A percentile compares a stretch with the other conserved stretches of the same genome.
Conservation (phyloP, 345 rosid species). For the Brassica rapa region DNA sequence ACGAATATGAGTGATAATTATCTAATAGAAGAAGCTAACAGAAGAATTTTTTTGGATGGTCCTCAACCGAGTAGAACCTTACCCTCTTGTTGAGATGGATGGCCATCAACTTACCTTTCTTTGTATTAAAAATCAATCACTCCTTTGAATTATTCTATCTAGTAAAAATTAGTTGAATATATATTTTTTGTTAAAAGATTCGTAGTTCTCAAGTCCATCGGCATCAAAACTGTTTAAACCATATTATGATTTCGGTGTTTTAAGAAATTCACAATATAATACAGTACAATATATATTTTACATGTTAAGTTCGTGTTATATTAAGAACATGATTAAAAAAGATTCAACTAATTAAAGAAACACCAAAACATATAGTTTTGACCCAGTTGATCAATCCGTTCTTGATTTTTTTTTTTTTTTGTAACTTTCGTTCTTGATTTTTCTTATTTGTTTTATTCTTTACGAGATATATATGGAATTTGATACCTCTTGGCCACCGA, state of each 20-base stretch:
- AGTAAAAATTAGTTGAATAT: neutral
- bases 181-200: neutral
- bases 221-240: neutral
- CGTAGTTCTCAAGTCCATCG: neutral
- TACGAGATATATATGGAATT: constrained; percentile 5
- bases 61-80: constrained; percentile 26
- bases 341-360: neutral
- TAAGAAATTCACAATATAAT: neutral
- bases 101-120: constrained; percentile 9
- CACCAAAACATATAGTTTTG: neutral
- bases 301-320: neutral
- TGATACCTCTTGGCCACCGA: constrained; percentile 21
- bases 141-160: neutral
- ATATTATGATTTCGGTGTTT: neutral
- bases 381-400: neutral
- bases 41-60: constrained; percentile 33
- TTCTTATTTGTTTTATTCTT: neutral
- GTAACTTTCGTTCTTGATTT: neutral
- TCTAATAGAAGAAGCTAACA: constrained; percentile 1
- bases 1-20: constrained; percentile 18
- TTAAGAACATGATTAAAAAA: neutral
- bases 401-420: neutral
- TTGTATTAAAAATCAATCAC: neutral
- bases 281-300: neutral
- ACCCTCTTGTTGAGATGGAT: constrained; percentile 7